phyloP scores from a whole-genome alignment of 331 rosid genomes.

The Phaseolus coccineus region DNA sequence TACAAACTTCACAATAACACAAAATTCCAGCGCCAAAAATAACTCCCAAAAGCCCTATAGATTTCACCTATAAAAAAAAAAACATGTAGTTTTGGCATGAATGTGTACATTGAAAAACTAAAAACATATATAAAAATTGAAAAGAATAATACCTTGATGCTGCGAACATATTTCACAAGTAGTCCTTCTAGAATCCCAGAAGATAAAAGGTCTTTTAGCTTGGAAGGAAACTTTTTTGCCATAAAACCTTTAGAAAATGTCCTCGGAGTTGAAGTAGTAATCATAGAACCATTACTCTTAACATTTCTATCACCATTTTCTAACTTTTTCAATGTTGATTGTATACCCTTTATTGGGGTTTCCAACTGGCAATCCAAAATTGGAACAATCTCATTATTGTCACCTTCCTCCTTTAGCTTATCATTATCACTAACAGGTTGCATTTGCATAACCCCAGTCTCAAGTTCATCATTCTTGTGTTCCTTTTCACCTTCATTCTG shows the following conservation, averaged over 20 bases:
- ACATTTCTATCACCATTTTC: slow-evolving; percentile 25
- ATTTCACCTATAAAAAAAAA: slow-evolving; percentile 53
- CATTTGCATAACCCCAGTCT: background rate
- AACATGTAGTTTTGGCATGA: background rate
- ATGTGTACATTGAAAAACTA: background rate
- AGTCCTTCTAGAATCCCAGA: slow-evolving; percentile 80
- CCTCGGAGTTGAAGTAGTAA: slow-evolving; percentile 30
- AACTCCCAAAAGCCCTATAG: slow-evolving; percentile 61
- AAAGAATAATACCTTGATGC: slow-evolving; percentile 58
- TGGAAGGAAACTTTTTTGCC: slow-evolving; percentile 62
- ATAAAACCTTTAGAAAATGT: slow-evolving; percentile 32
- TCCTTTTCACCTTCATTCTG: slow-evolving; percentile 33
- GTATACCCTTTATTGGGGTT: slow-evolving; percentile 57
- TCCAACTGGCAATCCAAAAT: slow-evolving; percentile 12
- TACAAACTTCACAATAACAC: slow-evolving; percentile 65
- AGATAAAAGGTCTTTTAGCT: slow-evolving; percentile 67
- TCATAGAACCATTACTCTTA: background rate
- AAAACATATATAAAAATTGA: background rate
- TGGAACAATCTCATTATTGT: background rate
- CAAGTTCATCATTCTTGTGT: slow-evolving; percentile 43
- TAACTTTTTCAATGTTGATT: slow-evolving; percentile 51
- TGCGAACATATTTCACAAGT: slow-evolving; percentile 60
- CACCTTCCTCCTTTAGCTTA: background rate
- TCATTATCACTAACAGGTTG: background rate
- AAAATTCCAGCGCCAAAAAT: slow-evolving; percentile 60